These are phyloP conservation scores for Colletotrichum truncatum DNA, from an alignment of 2,329 filamentous ascomycete genomes.

Conservation along the genomic window DNA sequence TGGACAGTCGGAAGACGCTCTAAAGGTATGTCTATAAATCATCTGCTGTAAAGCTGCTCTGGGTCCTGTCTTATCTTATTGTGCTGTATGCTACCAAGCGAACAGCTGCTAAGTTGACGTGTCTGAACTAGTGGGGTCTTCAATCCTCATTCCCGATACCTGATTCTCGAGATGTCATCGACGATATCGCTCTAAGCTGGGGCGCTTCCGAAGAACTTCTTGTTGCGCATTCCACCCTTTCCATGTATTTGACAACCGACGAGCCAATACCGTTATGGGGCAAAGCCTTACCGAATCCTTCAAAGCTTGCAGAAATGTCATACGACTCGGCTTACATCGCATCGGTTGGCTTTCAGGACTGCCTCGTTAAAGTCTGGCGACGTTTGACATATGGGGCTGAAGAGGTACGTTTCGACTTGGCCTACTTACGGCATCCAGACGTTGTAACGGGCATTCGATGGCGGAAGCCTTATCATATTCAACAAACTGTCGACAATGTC, in stretches of 20 bases:
- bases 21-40: constrained; percentile 69
- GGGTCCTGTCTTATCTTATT: not conserved
- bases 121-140: constrained; percentile 64
- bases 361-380: constrained; percentile 92
- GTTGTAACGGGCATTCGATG: constrained; percentile 86
- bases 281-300: constrained; percentile 75
- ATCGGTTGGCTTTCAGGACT: constrained; percentile 80
- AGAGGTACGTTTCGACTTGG: constrained; percentile 88
- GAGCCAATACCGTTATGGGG: constrained; percentile 74
- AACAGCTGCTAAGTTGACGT: not conserved
- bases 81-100: not conserved
- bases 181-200: constrained; percentile 75
- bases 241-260: constrained; percentile 68
- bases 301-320: constrained; percentile 80
- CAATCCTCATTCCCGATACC: constrained; percentile 67
- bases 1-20: constrained; percentile 72
- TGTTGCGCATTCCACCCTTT: constrained; percentile 75
- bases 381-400: constrained; percentile 84
- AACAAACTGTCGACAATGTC: constrained; percentile 85
- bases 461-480: constrained; percentile 79
- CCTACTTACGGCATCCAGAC: constrained; percentile 86
- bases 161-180: constrained; percentile 44
- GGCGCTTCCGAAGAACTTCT: constrained; percentile 86
- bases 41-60: not conserved
- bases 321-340: constrained; percentile 90